Conservation (phyloP, 768 basidiomycete species). For the Leccinum broughii region DNA sequence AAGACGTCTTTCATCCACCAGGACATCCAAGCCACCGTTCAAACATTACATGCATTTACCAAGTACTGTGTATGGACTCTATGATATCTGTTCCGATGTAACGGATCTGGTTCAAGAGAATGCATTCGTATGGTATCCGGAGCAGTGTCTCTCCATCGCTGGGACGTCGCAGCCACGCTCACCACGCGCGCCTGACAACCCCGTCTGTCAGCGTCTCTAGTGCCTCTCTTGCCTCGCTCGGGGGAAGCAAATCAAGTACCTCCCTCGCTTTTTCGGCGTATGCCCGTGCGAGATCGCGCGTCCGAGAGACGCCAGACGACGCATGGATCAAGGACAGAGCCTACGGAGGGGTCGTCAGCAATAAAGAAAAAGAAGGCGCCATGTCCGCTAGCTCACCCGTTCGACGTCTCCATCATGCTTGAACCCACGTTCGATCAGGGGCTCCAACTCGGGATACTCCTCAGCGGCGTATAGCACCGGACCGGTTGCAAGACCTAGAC, state of each 20-base stretch:
- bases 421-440: constrained; percentile 81
- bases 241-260: constrained; percentile 68
- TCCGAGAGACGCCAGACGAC: constrained; percentile 78
- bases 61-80: background rate
- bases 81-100: background rate
- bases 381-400: constrained; percentile 45
- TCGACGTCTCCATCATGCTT: constrained; percentile 77
- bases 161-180: background rate
- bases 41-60: background rate
- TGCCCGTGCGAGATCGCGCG: constrained; percentile 67
- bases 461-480: constrained; percentile 87
- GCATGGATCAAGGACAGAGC: constrained; percentile 56
- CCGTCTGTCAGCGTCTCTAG: constrained; percentile 69
- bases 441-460: constrained; percentile 72
- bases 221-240: constrained; percentile 78
- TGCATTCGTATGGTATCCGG: constrained; percentile 3
- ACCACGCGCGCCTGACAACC: constrained; percentile 63
- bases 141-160: background rate
- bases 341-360: constrained; percentile 37
- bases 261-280: constrained; percentile 80
- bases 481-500: constrained; percentile 81
- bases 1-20: background rate
- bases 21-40: background rate
- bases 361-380: background rate
- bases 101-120: background rate